Conservation (phyloP, 345 rosid species). For the Streptanthus diversifolius region DNA sequence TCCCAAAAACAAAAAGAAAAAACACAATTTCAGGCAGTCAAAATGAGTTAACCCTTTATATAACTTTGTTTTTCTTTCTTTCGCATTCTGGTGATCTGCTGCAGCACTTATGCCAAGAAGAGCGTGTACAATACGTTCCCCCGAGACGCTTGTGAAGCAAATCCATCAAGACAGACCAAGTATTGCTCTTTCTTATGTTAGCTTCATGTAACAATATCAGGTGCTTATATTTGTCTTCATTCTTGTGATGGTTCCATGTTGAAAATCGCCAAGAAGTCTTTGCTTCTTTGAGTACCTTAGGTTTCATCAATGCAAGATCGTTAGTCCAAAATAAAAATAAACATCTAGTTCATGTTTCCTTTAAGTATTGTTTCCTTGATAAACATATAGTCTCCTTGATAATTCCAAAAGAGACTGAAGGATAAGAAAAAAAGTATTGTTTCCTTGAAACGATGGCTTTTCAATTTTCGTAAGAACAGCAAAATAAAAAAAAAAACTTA, state of each 20-base stretch:
- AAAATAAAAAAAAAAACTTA: background rate
- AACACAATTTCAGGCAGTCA: background rate
- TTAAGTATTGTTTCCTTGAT: too few species aligned
- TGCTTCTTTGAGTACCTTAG: background rate
- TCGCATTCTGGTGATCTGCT: constrained; percentile 1
- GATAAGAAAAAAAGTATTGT: background rate
- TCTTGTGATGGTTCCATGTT: constrained; percentile 7
- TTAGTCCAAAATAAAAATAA: too few species aligned
- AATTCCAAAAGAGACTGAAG: background rate
- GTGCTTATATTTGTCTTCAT: constrained; percentile 3
- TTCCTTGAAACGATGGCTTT: background rate
- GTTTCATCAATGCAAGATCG: too few species aligned
- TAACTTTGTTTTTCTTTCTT: background rate
- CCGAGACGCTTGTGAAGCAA: constrained; percentile 56
- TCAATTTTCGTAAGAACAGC: background rate
- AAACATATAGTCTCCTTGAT: too few species aligned
- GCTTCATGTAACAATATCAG: constrained; percentile 15
- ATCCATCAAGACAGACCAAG: background rate
- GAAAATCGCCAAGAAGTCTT: background rate
- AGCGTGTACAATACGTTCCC: constrained; percentile 63
- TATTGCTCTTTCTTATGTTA: background rate
- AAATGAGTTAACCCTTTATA: background rate
- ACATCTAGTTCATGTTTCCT: too few species aligned
- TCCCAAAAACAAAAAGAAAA: background rate
- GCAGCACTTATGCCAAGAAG: constrained; percentile 83